Evolutionary conservation across 495 filamentous ascomycete genomes (phyloP).

Genomic region (Cairneyella variabilis): DNA sequence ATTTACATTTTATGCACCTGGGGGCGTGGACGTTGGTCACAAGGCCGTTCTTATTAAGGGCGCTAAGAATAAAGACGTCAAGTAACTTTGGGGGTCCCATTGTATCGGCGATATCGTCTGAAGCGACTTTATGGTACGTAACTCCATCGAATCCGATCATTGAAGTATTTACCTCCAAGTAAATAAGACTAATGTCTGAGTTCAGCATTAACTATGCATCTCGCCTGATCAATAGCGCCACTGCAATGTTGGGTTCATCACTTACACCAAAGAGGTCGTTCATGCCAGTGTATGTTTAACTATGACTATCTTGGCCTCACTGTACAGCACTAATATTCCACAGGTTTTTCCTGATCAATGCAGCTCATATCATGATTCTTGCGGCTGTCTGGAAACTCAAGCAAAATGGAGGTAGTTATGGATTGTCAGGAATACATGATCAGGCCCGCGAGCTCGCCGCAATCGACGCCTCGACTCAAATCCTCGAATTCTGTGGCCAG

Average conservation of each 20-base stretch:
- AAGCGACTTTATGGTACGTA: constrained; percentile 16
- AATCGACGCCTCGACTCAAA: constrained; percentile 14
- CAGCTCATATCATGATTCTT: constrained; percentile 18
- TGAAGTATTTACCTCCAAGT: background rate
- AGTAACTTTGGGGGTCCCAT: constrained; percentile 13
- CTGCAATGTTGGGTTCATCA: constrained; percentile 4
- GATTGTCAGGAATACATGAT: background rate
- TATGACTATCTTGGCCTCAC: background rate
- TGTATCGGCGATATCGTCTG: constrained; percentile 15
- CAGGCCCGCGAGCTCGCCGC: constrained; percentile 10
- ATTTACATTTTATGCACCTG: constrained; percentile 17
- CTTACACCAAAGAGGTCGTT: constrained; percentile 12
- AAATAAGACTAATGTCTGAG: constrained; percentile 7
- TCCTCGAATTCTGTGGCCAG: constrained; percentile 15
- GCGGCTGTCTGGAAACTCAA: constrained; percentile 14
- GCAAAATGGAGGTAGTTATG: constrained; percentile 1
- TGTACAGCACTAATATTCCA: constrained; percentile 3
- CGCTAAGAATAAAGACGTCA: constrained; percentile 6
- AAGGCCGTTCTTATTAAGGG: constrained; percentile 15
- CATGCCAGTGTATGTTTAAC: constrained; percentile 14
- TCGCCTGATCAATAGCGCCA: constrained; percentile 15
- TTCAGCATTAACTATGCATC: constrained; percentile 15
- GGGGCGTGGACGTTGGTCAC: constrained; percentile 15
- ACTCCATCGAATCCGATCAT: background rate
- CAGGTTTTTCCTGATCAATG: constrained; percentile 18